Evolutionary conservation across 306 rosid genomes (phyloP).

Genomic region (Cicer judaicum): DNA sequence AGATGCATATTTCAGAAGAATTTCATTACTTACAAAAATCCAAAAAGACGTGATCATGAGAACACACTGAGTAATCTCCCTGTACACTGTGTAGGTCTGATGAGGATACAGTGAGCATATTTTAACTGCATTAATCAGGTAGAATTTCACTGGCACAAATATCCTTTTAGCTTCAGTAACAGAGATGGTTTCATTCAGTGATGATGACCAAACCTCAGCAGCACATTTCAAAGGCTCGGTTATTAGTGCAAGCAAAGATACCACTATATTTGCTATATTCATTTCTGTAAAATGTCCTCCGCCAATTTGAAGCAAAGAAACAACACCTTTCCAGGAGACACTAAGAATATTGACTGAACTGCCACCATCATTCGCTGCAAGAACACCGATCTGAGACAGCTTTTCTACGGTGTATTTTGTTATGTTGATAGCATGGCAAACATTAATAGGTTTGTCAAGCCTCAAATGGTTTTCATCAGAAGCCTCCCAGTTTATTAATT

Average conservation of each 20-base stretch:
- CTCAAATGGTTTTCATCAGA: slow-evolving; percentile 50
- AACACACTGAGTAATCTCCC: slow-evolving; percentile 64
- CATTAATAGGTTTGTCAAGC: slow-evolving; percentile 48
- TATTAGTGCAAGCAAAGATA: slow-evolving; percentile 64
- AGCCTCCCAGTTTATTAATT: slow-evolving; percentile 54
- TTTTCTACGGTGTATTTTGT: slow-evolving; percentile 65
- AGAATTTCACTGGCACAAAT: slow-evolving; percentile 87
- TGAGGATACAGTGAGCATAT: slow-evolving; percentile 73
- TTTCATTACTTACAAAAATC: slow-evolving; percentile 60
- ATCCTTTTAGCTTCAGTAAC: slow-evolving; percentile 77
- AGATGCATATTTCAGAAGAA: slow-evolving; percentile 60
- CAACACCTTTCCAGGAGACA: slow-evolving; percentile 92
- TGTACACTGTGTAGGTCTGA: slow-evolving; percentile 65
- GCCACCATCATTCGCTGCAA: slow-evolving; percentile 91
- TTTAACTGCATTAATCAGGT: slow-evolving; percentile 78
- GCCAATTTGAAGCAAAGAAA: slow-evolving; percentile 83
- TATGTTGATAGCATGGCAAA: slow-evolving; percentile 60
- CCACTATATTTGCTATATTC: slow-evolving; percentile 58
- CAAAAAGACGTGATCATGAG: slow-evolving; percentile 71
- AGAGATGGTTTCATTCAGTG: slow-evolving; percentile 61
- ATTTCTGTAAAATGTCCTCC: slow-evolving; percentile 54
- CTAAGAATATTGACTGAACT: slow-evolving; percentile 78
- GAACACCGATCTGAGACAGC: slow-evolving; percentile 68
- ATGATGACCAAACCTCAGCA: slow-evolving; percentile 71
- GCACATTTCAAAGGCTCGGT: slow-evolving; percentile 72